A percentile compares a stretch with the other conserved stretches of the same genome.
Conservation (phyloP, 2,329 filamentous ascomycete species). For the Xylariaceae sp. region DNA sequence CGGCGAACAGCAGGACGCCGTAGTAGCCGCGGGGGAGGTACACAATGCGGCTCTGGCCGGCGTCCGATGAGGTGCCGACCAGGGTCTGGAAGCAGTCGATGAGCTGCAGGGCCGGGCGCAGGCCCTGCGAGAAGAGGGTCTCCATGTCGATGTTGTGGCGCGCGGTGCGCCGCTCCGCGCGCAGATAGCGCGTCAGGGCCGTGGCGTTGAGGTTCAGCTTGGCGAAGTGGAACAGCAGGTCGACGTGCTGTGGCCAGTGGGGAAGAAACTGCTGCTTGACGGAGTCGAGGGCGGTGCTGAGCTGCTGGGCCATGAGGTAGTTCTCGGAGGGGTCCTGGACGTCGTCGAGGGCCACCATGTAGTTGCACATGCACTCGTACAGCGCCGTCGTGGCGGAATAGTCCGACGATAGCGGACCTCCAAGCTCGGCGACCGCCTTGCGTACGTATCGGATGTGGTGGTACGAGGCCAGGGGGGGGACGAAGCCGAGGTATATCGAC, state of each 20-base stretch:
- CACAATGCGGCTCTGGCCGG: too few relatives aligned
- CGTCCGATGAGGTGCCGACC: too few relatives aligned
- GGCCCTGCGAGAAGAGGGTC: slow-evolving; percentile 6
- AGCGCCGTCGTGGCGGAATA: neutral
- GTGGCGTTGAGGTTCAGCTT: slow-evolving; percentile 6
- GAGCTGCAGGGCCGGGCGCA: slow-evolving; percentile 3
- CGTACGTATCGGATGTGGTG: slow-evolving; percentile 6
- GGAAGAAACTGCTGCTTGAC: slow-evolving; percentile 3
- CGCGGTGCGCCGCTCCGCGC: neutral
- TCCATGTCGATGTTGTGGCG: slow-evolving; percentile 2
- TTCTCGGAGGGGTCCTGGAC: slow-evolving; percentile 5
- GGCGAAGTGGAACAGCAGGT: slow-evolving; percentile 9
- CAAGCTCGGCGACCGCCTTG: slow-evolving; percentile 4
- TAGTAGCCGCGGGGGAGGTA: too few relatives aligned
- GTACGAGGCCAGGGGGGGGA: slow-evolving; percentile 6
- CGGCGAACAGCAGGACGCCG: too few relatives aligned
- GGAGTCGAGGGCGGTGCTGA: slow-evolving; percentile 6
- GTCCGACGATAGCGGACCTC: slow-evolving; percentile 3
- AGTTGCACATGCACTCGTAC: slow-evolving; percentile 9
- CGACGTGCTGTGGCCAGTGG: slow-evolving; percentile 7
- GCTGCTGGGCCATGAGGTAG: slow-evolving; percentile 7
- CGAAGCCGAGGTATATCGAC: slow-evolving; percentile 8
- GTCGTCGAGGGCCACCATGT: slow-evolving; percentile 8
- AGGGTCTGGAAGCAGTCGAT: slow-evolving; percentile 6
- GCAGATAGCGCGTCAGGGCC: slow-evolving; percentile 4